Percentiles rank a stretch among this genome's conserved stretches.
Conservation (phyloP, 2,329 filamentous ascomycete genomes). For the Endothia cerciana region DNA sequence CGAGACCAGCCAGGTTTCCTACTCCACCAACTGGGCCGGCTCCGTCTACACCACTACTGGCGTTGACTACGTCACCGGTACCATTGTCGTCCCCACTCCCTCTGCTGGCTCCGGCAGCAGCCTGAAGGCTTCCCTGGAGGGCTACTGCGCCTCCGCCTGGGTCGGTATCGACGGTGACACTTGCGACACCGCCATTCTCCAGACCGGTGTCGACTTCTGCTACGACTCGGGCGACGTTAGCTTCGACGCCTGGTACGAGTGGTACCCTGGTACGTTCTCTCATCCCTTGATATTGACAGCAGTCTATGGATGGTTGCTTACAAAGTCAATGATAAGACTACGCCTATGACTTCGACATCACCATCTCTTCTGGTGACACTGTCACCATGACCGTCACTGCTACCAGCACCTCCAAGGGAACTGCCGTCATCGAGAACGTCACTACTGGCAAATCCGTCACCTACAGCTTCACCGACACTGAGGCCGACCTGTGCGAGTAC, state of each 20-base stretch:
- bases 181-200: conserved; percentile 56
- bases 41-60: conserved; percentile 54
- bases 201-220: conserved; percentile 61
- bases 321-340: conserved; percentile 41
- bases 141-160: conserved; percentile 53
- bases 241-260: conserved; percentile 64
- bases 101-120: conserved; percentile 42
- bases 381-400: conserved; percentile 39
- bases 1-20: conserved; percentile 20
- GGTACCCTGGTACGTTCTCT: conserved; percentile 56
- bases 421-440: conserved; percentile 50
- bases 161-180: conserved; percentile 66
- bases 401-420: conserved; percentile 46
- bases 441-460: conserved; percentile 53
- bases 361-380: conserved; percentile 30
- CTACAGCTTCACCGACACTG: conserved; percentile 60
- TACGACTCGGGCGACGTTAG: conserved; percentile 45
- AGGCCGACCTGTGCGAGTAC: conserved; percentile 57
- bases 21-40: conserved; percentile 57
- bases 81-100: conserved; percentile 56
- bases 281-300: conserved; percentile 32
- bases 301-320: background rate
- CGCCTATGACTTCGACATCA: conserved; percentile 38
- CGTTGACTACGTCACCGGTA: conserved; percentile 54
- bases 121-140: conserved; percentile 35